A percentile compares a stretch with the other conserved stretches of the same genome.
These are phyloP conservation scores for Excoecaria agallocha DNA, from an alignment of 345 rosid genomes.

Conservation along the genomic window DNA sequence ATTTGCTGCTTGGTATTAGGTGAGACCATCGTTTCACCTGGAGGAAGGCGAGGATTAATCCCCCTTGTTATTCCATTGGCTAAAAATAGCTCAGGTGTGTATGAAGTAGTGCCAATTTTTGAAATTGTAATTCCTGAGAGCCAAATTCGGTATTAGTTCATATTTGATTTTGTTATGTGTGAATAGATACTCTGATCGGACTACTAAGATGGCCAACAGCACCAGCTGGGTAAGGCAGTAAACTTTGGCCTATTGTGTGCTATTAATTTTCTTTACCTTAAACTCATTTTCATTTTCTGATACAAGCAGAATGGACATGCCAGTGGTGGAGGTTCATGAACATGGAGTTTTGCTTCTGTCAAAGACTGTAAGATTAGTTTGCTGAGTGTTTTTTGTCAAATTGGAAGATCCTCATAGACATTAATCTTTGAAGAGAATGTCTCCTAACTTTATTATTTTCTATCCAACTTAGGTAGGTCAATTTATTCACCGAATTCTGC, in stretches of 20 bases:
- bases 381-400: background rate
- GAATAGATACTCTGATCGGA: slow-evolving; percentile 19
- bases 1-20: slow-evolving; percentile 12
- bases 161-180: slow-evolving; percentile 6
- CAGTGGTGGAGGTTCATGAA: slow-evolving; percentile 30
- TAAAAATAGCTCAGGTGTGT: slow-evolving; percentile 24
- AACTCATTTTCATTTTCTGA: slow-evolving; percentile 6
- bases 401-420: background rate
- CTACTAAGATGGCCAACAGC: slow-evolving; percentile 34
- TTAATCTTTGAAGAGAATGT: background rate
- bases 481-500: slow-evolving; percentile 27
- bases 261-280: slow-evolving; percentile 1
- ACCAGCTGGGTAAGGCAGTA: slow-evolving; percentile 26
- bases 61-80: slow-evolving; percentile 27
- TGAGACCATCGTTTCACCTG: slow-evolving; percentile 19
- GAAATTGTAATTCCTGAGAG: slow-evolving; percentile 5
- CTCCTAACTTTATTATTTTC: background rate
- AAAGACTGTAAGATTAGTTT: slow-evolving; percentile 21
- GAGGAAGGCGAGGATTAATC: slow-evolving; percentile 22
- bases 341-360: slow-evolving; percentile 30
- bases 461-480: slow-evolving; percentile 24
- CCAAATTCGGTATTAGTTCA: slow-evolving; percentile 4
- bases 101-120: background rate
- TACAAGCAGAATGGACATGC: slow-evolving; percentile 28
- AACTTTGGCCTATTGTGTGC: background rate